Evolutionary conservation across 495 filamentous ascomycete genomes (phyloP), one percentile per base, ranked within the genome.

Genomic region (Penicillium antarcticum): DNA sequence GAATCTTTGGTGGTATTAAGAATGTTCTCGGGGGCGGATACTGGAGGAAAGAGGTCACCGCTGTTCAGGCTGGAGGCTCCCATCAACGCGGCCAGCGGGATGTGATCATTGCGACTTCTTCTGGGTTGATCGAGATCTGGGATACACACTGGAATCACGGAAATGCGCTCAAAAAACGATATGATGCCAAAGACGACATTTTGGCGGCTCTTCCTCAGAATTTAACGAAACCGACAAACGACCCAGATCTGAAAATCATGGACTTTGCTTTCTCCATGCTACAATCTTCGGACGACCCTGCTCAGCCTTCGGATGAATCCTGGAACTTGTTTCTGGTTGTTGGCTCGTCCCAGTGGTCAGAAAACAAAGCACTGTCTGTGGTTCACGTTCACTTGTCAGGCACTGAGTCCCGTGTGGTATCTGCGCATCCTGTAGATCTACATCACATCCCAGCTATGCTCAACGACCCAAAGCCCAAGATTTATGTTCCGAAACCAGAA

Each of bases 71-170:
- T 1, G 86, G 86, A 24, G 74, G 71, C 33, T 84, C 86, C 16
- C 74, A 76, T 18, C 83, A 84, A 46, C 80, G 89, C 60, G 92
- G 92, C 4, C 91, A 97, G 68, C 84, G 92, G 60, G 86, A 92
- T 57, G 78, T 95, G 19, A 77, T 95, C 21, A 81, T 91, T 51
- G 84, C 82, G 24, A 91, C 90, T 10, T 77, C 82, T 5, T 81
- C 82, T 36, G 91, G 89, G 17, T 70, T 82, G 24, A 66, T 98
- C 12, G 85, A 94, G 50, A 78, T 85, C 10, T 98, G 94, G 94
- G 86, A 88, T 61, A 77, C 95, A 4, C 89, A 89, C 60, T 87
- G 91, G 66, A 86, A 88, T 32, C 91, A 91, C 23, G 87, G 79
- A 16, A 78, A 81, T 48, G 69, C 72, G 4, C 63, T 83, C 34